phyloP scores from a whole-genome alignment of 148 eudicot species.

The Cornus florida region DNA sequence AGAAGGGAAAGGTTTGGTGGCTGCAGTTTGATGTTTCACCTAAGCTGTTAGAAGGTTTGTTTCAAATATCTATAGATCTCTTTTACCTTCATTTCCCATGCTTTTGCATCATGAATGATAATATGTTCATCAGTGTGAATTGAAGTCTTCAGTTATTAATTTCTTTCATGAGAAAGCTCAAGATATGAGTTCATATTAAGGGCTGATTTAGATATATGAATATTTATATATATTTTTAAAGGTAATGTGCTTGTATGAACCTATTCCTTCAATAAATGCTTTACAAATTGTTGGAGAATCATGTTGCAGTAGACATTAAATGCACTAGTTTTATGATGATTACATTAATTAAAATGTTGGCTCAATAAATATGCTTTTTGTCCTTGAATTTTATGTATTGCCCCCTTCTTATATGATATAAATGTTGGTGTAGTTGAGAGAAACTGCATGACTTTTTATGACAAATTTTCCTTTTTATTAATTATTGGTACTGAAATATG shows the following conservation, averaged over 20 bases:
- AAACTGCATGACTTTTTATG: neutral
- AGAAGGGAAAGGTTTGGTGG: constrained; percentile 72
- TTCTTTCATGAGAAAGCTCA: neutral
- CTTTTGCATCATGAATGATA: neutral
- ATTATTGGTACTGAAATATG: too few species aligned
- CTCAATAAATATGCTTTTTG: neutral
- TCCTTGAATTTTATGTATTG: neutral
- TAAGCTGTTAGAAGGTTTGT: constrained; percentile 62
- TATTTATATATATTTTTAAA: too few species aligned
- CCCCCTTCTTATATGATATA: neutral
- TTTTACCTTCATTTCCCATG: neutral
- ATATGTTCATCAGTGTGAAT: neutral
- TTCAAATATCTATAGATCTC: neutral
- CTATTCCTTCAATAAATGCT: neutral
- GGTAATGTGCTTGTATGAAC: neutral
- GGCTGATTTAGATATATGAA: too few species aligned
- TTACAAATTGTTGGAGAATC: neutral
- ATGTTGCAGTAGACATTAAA: neutral
- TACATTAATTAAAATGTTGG: neutral
- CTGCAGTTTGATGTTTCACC: constrained; percentile 77
- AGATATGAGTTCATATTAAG: neutral
- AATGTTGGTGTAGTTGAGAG: neutral
- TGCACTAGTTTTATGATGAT: neutral
- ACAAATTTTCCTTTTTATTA: too few species aligned
- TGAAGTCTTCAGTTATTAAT: neutral